Evolutionary conservation across 495 filamentous ascomycete species (phyloP), one percentile per base, ranked within the genome.

Genomic region (Peziza echinospora): DNA sequence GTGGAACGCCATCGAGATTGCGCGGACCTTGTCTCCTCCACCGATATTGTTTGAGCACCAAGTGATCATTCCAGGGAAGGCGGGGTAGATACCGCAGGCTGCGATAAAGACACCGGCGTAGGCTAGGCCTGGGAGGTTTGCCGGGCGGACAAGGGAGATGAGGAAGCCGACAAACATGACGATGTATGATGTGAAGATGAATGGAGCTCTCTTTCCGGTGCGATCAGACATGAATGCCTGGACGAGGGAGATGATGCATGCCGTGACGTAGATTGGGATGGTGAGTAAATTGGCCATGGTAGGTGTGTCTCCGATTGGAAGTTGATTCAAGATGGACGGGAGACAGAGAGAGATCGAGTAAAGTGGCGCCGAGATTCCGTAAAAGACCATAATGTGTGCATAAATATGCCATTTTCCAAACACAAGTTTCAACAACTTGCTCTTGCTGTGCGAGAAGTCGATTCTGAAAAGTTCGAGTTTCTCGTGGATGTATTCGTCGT

Each of bases 61-160:
- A 10, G 73, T 70, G 47, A 87, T 69, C 42, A 75, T 73, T 1
- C 76, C 76, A 0, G 82, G 78, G 52, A 77, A 71, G 0, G 68
- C 65, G 0, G 71, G 67, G 49, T 71, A 79, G 49, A 73, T 66
- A 45, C 76, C 78, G 28, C 73, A 72, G 0, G 79, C 71, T 1
- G 73, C 76, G 17, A 86, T 63, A 53, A 84, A 85, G 1, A 84
- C 71, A 3, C 79, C 81, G 24, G 69, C 78, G 53, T 87, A 87
- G 0, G 80, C 71, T 1, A 80, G 71, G 0, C 69, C 71, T 1
- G 79, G 77, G n/a, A 64, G 60, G 7, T 65, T 41, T 1, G 45
- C 47, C 2, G 54, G 54, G 1, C 50, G 47, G 4, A 49, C 42
- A 0, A 47, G 47, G n/a, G 54, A 50, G 23, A 58, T 46, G 21